Evolutionary conservation across 2,329 filamentous ascomycete species (phyloP).

Genomic region (Aspergillus texensis): DNA sequence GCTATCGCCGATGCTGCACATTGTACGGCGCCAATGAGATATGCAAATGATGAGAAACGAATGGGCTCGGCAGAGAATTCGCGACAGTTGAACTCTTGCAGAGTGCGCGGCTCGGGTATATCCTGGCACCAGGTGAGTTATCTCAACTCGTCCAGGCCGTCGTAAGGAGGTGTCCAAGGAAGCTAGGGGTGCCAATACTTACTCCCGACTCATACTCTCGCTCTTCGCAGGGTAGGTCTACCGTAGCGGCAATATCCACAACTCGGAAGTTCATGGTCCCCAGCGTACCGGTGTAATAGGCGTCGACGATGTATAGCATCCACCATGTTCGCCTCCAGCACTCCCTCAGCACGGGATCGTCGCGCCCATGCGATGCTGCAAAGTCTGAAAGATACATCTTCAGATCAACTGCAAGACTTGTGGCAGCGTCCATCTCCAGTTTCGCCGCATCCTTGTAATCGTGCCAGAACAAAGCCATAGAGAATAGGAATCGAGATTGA

Average conservation of each 20-base stretch:
- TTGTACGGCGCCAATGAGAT: slow-evolving; percentile 34
- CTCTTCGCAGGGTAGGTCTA: slow-evolving; percentile 39
- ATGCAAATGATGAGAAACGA: slow-evolving; percentile 37
- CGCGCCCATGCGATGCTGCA: slow-evolving; percentile 57
- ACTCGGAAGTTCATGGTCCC: slow-evolving; percentile 29
- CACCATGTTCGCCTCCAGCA: slow-evolving; percentile 53
- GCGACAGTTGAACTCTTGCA: slow-evolving; percentile 36
- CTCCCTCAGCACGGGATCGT: slow-evolving; percentile 36
- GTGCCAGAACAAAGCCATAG: slow-evolving; percentile 30
- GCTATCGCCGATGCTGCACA: slow-evolving; percentile 31
- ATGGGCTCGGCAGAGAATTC: slow-evolving; percentile 30
- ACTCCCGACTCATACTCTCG: slow-evolving; percentile 34
- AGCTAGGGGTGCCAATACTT: slow-evolving; percentile 6
- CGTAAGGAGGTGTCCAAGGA: neutral
- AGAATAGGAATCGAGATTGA: slow-evolving; percentile 31
- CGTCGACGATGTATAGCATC: slow-evolving; percentile 67
- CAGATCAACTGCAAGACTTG: slow-evolving; percentile 25
- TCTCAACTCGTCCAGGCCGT: neutral
- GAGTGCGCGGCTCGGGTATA: slow-evolving; percentile 26
- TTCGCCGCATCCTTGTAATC: slow-evolving; percentile 22
- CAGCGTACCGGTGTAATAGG: slow-evolving; percentile 70
- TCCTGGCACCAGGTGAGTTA: neutral
- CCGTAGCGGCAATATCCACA: slow-evolving; percentile 26
- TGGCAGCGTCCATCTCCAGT: slow-evolving; percentile 23
- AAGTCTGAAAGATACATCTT: slow-evolving; percentile 26